phyloP scores from a whole-genome alignment of 2,329 filamentous ascomycete species.

The Colletotrichum brevisporum region DNA sequence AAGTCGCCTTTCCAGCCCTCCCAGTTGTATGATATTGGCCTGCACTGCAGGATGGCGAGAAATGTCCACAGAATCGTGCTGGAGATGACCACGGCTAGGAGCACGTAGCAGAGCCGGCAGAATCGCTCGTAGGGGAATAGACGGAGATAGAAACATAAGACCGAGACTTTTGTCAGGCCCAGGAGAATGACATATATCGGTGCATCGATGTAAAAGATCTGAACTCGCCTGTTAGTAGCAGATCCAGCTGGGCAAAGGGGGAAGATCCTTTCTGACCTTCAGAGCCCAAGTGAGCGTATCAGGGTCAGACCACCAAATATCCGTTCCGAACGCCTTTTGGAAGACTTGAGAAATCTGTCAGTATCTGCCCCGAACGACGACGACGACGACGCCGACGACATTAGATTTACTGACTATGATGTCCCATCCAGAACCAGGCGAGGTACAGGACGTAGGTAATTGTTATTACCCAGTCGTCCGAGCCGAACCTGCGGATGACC shows the following conservation, averaged over 20 bases:
- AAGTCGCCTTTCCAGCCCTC: constrained; percentile 31
- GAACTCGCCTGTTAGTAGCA: not conserved
- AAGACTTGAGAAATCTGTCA: not conserved
- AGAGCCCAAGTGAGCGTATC: constrained; percentile 24
- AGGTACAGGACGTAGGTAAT: constrained; percentile 22
- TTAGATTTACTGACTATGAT: constrained; percentile 11
- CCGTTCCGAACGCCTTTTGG: constrained; percentile 18
- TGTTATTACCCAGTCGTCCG: constrained; percentile 27
- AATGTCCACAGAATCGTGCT: not conserved
- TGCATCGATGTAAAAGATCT: constrained; percentile 26
- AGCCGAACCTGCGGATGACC: constrained; percentile 18
- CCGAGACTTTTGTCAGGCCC: constrained; percentile 25
- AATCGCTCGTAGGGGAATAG: constrained; percentile 29
- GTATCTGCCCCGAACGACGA: not conserved
- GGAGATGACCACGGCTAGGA: constrained; percentile 5
- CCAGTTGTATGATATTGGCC: constrained; percentile 30
- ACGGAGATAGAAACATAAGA: constrained; percentile 28
- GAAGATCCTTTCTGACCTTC: not conserved
- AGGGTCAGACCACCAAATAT: constrained; percentile 26
- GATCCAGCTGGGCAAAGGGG: too few relatives aligned
- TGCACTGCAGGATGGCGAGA: constrained; percentile 15
- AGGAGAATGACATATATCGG: constrained; percentile 18
- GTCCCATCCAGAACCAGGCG: constrained; percentile 14
- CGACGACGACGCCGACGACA: too few relatives aligned
- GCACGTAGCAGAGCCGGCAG: constrained; percentile 18